These are phyloP conservation scores for Naganishia liquefaciens DNA, from an alignment of 1,284 basidiomycete species.

Conservation along the genomic window DNA sequence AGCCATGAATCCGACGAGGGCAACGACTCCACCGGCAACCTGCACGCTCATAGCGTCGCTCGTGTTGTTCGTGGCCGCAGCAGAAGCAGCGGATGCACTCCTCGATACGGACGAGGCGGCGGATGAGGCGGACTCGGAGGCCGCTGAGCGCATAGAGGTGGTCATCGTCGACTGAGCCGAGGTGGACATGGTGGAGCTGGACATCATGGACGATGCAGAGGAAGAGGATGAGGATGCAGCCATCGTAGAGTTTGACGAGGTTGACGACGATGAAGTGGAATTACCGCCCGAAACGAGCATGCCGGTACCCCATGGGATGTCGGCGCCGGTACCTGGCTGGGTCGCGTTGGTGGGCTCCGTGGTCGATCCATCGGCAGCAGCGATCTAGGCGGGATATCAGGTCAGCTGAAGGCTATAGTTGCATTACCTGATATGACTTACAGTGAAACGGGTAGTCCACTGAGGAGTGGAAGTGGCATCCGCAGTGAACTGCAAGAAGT, in stretches of 20 bases:
- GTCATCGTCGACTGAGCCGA: conserved; percentile 2
- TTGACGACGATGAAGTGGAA: conserved; percentile 3
- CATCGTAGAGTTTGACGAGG: conserved; percentile 23
- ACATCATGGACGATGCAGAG: background rate
- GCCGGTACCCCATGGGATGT: conserved; percentile 45
- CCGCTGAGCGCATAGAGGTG: conserved; percentile 31
- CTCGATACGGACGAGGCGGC: conserved; percentile 26
- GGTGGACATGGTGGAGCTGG: conserved; percentile 4
- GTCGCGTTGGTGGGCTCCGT: conserved; percentile 47
- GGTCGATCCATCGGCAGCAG: conserved; percentile 45
- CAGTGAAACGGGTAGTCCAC: conserved; percentile 55
- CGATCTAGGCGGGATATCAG: conserved; percentile 40
- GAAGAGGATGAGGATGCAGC: conserved; percentile 8
- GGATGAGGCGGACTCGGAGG: conserved; percentile 31
- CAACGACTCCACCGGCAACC: conserved; percentile 30
- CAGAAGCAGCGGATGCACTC: conserved; percentile 33
- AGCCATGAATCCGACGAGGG: conserved; percentile 39
- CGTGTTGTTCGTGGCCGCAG: conserved; percentile 28
- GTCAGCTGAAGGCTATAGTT: background rate
- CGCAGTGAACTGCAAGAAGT: conserved; percentile 53
- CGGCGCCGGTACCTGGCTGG: conserved; percentile 38
- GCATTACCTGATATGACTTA: conserved; percentile 33
- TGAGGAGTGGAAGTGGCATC: conserved; percentile 40
- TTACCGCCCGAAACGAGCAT: conserved; percentile 18
- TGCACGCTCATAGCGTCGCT: conserved; percentile 34